A percentile compares a stretch with the other conserved stretches of the same genome.
Evolutionary conservation across 2,329 filamentous ascomycete genomes (phyloP).

Genomic region (Pestalotiopsis sp.): DNA sequence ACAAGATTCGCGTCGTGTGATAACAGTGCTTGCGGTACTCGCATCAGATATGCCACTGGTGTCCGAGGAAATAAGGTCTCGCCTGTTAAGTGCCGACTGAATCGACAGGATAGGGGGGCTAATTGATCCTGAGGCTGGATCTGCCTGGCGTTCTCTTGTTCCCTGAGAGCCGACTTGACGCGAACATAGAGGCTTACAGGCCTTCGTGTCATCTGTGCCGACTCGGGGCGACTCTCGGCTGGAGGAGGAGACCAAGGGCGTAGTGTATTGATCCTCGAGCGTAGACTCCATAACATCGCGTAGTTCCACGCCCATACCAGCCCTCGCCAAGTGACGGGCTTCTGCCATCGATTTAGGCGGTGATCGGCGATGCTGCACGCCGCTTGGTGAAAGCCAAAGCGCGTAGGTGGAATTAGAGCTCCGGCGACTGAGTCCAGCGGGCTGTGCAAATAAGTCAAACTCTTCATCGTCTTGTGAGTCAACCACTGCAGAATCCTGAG

Average conservation of each 20-base stretch:
- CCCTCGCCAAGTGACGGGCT: not conserved
- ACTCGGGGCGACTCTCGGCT: not conserved
- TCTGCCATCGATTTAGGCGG: not conserved
- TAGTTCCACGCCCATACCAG: not conserved
- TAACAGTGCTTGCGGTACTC: not conserved
- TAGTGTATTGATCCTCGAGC: not conserved
- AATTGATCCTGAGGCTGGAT: not conserved
- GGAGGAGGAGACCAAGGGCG: not conserved
- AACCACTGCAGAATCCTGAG: not conserved
- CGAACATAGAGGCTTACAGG: not conserved
- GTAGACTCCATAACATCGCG: not conserved
- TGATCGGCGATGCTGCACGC: not conserved
- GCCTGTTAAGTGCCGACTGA: not conserved
- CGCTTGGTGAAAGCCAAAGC: not conserved
- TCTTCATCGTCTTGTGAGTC: not conserved
- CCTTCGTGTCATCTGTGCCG: not conserved
- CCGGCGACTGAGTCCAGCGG: not conserved
- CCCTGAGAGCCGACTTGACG: not conserved
- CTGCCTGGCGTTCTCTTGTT: not conserved
- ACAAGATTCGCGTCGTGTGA: conserved; percentile 12
- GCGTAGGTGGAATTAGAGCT: not conserved
- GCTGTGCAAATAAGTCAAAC: not conserved
- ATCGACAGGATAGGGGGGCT: not conserved
- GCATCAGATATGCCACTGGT: not conserved
- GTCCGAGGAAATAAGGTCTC: not conserved